Evolutionary conservation across 2,329 filamentous ascomycete genomes (phyloP), one percentile per base, ranked within the genome.

Genomic region (Camptophora hylomeconis): DNA sequence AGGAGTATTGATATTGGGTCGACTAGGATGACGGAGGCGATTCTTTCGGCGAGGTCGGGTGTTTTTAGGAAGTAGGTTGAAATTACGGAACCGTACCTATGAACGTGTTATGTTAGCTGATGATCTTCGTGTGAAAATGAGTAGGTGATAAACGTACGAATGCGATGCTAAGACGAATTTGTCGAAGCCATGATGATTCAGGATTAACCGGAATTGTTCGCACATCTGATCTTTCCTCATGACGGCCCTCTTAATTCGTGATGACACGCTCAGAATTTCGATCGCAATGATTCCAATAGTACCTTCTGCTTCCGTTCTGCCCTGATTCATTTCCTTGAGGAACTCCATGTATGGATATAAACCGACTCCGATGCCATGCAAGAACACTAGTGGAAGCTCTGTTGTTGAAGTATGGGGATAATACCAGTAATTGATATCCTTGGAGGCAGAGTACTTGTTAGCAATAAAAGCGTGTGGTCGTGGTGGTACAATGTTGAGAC

Each of bases 321-420:
- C 21, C 26, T n/a, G n/a, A 19, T 34, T 49, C 80, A 80, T 50
- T 27, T 65, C 61, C 17, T 51, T 47, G 2, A 81, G 53, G 43
- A 76, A 76, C 8, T 53, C 47, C 7, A 63, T 54, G 40, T 80
- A 78, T 1, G 73, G 65, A 45, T 67, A 67, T 2, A 81, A 60
- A 0, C 76, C 76, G 32, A 81, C 61, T 22, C 75, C 75, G 25
- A 80, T 78, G 10, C 76, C 76, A 40, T 81, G 77, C 26, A 80
- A 60, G 51, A 80, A 80, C 4, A 81, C 51, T 5, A 81, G 51
- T 0, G 76, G 76, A 0, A 67, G 52, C 22, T 60, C 58, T 21
- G 59, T 58, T 1, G 58, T 65, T 1, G 69, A 72, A 1, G 60
- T 68, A 45, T 80, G 75, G 3, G 69, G 69, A 2, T 67, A 64